Evolutionary conservation across 371 early-diverging fungal species (phyloP).

Genomic region (Saksenaea oblongispora): DNA sequence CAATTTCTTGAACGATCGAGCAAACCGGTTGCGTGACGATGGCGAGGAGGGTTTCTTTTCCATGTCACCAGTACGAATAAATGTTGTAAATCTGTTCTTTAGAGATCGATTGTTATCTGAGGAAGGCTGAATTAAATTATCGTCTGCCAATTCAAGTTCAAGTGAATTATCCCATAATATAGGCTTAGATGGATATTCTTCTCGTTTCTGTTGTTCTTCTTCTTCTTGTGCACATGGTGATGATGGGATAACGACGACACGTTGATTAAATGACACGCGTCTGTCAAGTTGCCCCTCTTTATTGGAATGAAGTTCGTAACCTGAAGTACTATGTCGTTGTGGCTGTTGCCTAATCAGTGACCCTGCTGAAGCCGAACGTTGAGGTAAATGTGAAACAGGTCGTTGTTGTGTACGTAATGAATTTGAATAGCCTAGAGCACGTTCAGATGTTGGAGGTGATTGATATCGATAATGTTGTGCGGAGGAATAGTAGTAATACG

Average conservation of each 20-base stretch:
- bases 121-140: neutral
- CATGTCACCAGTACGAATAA: conserved; percentile 6
- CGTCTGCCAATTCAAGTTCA: conserved; percentile 1
- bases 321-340: conserved; percentile 9
- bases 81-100: neutral
- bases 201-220: neutral
- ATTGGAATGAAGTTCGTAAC: neutral
- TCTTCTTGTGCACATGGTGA: conserved; percentile 1
- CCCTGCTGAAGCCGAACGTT: conserved; percentile 23
- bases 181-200: neutral
- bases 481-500: neutral
- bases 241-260: conserved; percentile 8
- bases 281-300: neutral
- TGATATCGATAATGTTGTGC: neutral
- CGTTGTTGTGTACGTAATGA: neutral
- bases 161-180: neutral
- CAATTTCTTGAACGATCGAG: conserved; percentile 18
- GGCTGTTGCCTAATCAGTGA: conserved; percentile 16
- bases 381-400: conserved; percentile 7
- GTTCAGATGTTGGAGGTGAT: conserved; percentile 2
- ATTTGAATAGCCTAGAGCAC: neutral
- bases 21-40: conserved; percentile 16
- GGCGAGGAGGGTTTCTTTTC: conserved; percentile 9
- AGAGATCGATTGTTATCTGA: neutral
- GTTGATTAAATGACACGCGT: conserved; percentile 14